Base-by-base conservation (phyloP, 352 stramenopile species). In the Globisporangium acanthophoron region DNA sequence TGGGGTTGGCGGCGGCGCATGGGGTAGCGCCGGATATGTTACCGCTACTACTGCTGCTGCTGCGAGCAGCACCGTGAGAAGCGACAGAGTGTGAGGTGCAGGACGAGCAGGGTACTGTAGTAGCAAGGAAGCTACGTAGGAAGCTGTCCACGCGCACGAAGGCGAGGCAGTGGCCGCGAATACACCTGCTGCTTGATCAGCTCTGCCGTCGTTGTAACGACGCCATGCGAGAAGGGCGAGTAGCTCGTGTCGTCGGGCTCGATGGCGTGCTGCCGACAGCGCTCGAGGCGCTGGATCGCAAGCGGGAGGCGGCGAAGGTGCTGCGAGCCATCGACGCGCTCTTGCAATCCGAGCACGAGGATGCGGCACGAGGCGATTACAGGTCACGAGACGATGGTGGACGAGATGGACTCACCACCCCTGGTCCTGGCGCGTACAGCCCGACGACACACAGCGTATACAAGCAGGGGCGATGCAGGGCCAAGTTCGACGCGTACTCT, bases 321-420 rank as follows among this genome's bases (percentile, higher is more conserved):
- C 57, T 74, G 1, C 53, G 62, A 50, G 60, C 58, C 44, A 70
- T 77, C 37, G 64, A 77, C 52, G 57, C 56, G 27, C 21, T 76
- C 33, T 63, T 77, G 44, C 9, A n/a, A 13, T 9, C 35, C 5
- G 35, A 49, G 0, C 11, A 35, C 4, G 37, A 49, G 3, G 24
- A 29, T 15, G 24, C n/a, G 18, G 44, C 18, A 18, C 7, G 18
- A 49, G 8, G 18, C 31, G 31, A 35, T 35, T 9, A 35, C 31
- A 9, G 31, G 24, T 27, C 24, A 27, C 24, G 24, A 27, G 24
- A 27, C 24, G 18, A 31, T 24, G 27, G 8, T 15, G 6, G 12
- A 29, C 6, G 33, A 11, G 9, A 12, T 8, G 8, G 33, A 9
- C 12, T 16, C 39, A 16, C 8, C 43, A 56, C 57, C 9, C 57